Conservation (phyloP, 352 stramenopile genomes). For the Globisporangium spiculum region DNA sequence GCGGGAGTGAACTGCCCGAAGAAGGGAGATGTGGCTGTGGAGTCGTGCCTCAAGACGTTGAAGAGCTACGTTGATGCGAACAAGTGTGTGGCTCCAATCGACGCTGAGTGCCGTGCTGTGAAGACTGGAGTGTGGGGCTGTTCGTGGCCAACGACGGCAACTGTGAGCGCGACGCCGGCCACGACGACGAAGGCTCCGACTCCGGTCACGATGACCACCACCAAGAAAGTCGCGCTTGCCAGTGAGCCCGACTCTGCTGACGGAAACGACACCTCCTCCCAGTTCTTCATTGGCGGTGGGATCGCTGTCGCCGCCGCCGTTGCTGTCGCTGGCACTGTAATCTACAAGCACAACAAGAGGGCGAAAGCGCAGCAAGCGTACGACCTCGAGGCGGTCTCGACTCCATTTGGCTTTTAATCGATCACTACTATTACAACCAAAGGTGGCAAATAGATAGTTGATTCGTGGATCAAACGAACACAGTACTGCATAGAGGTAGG, state of each 20-base stretch:
- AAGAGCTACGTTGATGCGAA: constrained; percentile 53
- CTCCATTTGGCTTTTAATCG: background rate
- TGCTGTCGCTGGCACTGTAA: background rate
- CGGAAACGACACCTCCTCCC: background rate
- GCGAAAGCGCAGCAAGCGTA: background rate
- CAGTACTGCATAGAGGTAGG: no score
- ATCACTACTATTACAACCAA: background rate
- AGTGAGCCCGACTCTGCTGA: background rate
- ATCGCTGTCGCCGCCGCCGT: background rate
- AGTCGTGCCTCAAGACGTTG: constrained; percentile 40
- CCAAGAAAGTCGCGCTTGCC: background rate
- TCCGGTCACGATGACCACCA: background rate
- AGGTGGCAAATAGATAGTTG: background rate
- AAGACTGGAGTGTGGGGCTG: background rate
- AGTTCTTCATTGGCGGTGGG: background rate
- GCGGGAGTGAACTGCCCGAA: background rate
- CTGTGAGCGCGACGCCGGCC: background rate
- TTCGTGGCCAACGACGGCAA: background rate
- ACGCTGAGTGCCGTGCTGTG: background rate
- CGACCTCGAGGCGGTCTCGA: background rate
- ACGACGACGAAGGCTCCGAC: background rate
- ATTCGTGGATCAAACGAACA: no score
- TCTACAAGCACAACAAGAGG: background rate
- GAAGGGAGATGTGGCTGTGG: background rate
- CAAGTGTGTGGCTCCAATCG: background rate